phyloP scores from a whole-genome alignment of 192 early-diverging fungal genomes.

The Funneliformis mosseae region DNA sequence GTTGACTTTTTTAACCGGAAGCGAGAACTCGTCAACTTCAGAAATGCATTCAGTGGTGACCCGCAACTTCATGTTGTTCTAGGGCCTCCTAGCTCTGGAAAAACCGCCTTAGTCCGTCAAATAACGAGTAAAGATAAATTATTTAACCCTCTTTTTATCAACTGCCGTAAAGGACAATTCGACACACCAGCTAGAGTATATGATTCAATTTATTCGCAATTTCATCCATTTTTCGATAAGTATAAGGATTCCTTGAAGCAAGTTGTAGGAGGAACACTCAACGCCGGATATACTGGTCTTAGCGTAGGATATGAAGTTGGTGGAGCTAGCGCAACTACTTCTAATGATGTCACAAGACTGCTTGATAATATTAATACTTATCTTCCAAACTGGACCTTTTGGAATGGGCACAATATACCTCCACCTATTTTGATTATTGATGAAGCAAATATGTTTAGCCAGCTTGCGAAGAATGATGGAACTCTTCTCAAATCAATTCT shows the following conservation, averaged over 20 bases:
- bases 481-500: neutral
- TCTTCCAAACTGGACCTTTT: neutral
- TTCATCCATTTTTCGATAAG: conserved; percentile 11
- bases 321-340: neutral
- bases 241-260: neutral
- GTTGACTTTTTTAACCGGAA: conserved; percentile 19
- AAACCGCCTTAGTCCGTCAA: neutral
- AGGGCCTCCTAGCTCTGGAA: conserved; percentile 24
- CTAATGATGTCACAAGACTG: neutral
- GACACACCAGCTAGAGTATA: conserved; percentile 1
- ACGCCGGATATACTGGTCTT: no score
- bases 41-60: conserved; percentile 1
- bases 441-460: neutral
- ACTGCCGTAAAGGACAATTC: conserved; percentile 6
- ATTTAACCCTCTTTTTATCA: conserved; percentile 24
- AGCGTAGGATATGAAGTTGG: no score
- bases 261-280: no score
- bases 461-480: neutral
- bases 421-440: neutral
- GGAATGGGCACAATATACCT: neutral
- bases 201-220: conserved; percentile 11
- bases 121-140: conserved; percentile 25
- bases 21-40: conserved; percentile 12
- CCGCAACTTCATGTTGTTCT: conserved; percentile 6
- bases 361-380: neutral